Evolutionary conservation across 208 protist genomes (phyloP), one percentile per base, ranked within the genome.

Genomic region (Acanthamoeba lenticulata): DNA sequence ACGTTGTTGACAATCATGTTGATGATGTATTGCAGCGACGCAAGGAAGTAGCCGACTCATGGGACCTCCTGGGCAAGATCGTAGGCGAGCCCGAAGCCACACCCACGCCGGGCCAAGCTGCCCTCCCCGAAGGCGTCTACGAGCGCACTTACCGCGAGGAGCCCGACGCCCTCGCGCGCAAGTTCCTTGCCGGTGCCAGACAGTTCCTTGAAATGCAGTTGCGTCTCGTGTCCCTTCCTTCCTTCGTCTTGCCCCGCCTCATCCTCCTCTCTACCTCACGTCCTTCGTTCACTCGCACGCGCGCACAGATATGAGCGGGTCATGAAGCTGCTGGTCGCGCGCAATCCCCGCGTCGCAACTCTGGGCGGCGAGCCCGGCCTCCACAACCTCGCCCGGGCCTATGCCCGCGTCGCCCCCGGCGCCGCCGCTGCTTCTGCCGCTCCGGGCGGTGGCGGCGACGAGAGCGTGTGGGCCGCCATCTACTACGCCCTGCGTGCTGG

Each of bases 171-270:
- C 52, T 90, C n/a, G 17, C 81, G 11, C n/a, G 49, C 34, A 65
- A 19, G 24, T 90, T 90, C 47, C 44, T 90, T 29, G 15, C 47
- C 13, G 81, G 81, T 21, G 81, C 81, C n/a, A 90, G 65, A 21
- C 44, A 65, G n/a, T 90, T 90, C 49, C 52, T 90, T 21, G 81
- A 90, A 29, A 65, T 65, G 38, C 81, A 90, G 81, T 90, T 83
- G 34, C 81, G 81, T 90, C 19, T 5, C 72, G 7, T 17, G 0
- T 11, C 21, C 32, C 27, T 86, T 19, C n/a, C 0, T 38, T n/a
- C 2, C 19, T 3, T 17, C 29, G 6, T 47, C 17, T 19, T 38
- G 21, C 27, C 17, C 29, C 9, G 13, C 29, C 62, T 38, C n/a
- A 72, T 72, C n/a, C n/a, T 34, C 62, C 62, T 72, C 27, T 83